A percentile compares a stretch with the other conserved stretches of the same genome.
Conservation (phyloP, 176 grass and related monocot genomes). For the Carex pumila region DNA sequence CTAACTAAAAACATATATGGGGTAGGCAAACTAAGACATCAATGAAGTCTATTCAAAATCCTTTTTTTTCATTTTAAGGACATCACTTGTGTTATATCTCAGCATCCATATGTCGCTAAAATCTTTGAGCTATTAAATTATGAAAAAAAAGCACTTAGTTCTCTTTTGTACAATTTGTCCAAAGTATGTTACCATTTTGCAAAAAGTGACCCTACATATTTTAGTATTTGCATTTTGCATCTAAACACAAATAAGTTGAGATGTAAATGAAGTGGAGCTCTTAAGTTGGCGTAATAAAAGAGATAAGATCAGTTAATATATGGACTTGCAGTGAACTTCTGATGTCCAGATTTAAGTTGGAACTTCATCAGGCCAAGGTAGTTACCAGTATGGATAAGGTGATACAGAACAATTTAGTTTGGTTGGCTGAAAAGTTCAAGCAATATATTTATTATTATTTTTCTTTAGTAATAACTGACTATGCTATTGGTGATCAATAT, state of each 20-base stretch:
- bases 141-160: background rate
- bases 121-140: conserved; percentile 47
- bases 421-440: background rate
- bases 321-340: no score
- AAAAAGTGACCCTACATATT: conserved; percentile 10
- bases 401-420: background rate
- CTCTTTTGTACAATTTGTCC: background rate
- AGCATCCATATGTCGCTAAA: conserved; percentile 74
- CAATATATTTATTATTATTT: background rate
- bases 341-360: background rate
- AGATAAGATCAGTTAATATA: background rate
- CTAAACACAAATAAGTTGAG: conserved; percentile 9
- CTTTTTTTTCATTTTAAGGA: conserved; percentile 72
- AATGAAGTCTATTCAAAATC: conserved; percentile 69
- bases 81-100: conserved; percentile 48
- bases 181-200: background rate
- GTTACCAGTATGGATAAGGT: background rate
- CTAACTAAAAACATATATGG: conserved; percentile 63
- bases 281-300: background rate
- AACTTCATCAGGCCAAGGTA: background rate
- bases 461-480: background rate
- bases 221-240: background rate
- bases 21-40: conserved; percentile 72
- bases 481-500: background rate
- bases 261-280: background rate